A percentile compares a stretch with the other conserved stretches of the same genome.
Conservation (phyloP, 192 early-diverging fungal species). For the Backusella australiensis region DNA sequence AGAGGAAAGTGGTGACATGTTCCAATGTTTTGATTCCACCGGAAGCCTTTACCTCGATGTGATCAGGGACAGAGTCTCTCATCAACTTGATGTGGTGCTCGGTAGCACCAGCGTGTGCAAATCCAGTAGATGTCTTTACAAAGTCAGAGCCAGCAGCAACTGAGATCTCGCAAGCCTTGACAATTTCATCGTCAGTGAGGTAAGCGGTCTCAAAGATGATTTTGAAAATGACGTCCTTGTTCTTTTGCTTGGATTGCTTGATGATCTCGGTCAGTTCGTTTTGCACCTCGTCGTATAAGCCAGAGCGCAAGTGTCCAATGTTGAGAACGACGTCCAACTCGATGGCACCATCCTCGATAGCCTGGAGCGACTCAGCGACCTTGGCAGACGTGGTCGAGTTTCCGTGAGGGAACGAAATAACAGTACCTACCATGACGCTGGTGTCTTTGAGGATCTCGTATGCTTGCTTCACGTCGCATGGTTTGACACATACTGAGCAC, state of each 20-base stretch:
- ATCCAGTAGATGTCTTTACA: constrained; percentile 64
- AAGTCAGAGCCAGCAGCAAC: constrained; percentile 56
- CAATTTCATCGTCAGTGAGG: constrained; percentile 53
- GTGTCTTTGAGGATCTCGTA: constrained; percentile 36
- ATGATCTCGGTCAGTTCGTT: constrained; percentile 44
- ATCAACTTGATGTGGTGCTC: constrained; percentile 51
- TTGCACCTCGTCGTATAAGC: constrained; percentile 38
- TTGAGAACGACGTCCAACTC: constrained; percentile 63
- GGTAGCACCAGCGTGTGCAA: constrained; percentile 50
- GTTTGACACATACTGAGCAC: constrained; percentile 59
- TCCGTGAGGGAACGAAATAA: constrained; percentile 62
- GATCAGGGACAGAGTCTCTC: constrained; percentile 40
- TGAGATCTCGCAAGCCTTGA: constrained; percentile 37
- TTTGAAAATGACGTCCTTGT: constrained; percentile 48
- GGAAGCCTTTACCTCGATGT: constrained; percentile 56
- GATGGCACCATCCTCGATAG: constrained; percentile 54
- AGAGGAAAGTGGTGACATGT: constrained; percentile 48
- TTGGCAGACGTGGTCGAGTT: constrained; percentile 50
- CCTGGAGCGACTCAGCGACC: constrained; percentile 50
- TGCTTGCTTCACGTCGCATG: constrained; percentile 57
- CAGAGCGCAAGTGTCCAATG: constrained; percentile 52
- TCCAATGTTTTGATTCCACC: constrained; percentile 57
- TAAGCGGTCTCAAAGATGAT: constrained; percentile 62
- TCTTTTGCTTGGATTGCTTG: constrained; percentile 37
- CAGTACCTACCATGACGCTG: constrained; percentile 55